A percentile compares a stretch with the other conserved stretches of the same genome.
These are phyloP conservation scores for Ogataea nitratoaversa DNA, from an alignment of 805 yeast species.

Conservation along the genomic window DNA sequence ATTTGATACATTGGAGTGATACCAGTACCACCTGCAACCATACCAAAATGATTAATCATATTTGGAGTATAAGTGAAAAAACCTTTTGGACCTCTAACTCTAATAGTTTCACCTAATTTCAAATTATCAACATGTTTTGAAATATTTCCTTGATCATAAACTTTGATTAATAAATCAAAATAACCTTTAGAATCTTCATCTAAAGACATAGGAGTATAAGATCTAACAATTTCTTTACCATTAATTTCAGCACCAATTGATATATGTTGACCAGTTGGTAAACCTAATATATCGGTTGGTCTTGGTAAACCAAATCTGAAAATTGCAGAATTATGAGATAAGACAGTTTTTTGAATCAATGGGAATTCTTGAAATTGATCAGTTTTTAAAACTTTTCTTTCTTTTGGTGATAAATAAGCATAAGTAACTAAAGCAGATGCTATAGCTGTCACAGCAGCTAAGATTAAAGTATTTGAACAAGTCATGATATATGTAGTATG, in stretches of 20 bases:
- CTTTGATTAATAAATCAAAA: conserved; percentile 82
- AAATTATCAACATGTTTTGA: conserved; percentile 69
- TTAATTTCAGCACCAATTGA: conserved; percentile 70
- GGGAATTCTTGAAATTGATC: conserved; percentile 76
- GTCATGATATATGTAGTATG: not conserved
- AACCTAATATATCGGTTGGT: conserved; percentile 69
- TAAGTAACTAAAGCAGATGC: conserved; percentile 19
- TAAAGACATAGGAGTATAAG: conserved; percentile 86
- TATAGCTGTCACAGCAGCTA: conserved; percentile 20
- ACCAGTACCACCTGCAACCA: conserved; percentile 98
- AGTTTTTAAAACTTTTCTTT: conserved; percentile 54
- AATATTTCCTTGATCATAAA: conserved; percentile 81
- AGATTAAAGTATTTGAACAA: conserved; percentile 10
- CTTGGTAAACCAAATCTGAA: conserved; percentile 82
- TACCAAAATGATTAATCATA: conserved; percentile 67
- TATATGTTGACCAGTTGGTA: conserved; percentile 94
- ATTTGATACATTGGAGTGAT: conserved; percentile 96
- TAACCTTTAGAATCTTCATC: conserved; percentile 70
- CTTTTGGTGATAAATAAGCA: conserved; percentile 15
- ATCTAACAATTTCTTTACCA: conserved; percentile 77
- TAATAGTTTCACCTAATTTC: conserved; percentile 73
- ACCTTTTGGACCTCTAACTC: conserved; percentile 89
- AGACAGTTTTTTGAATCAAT: conserved; percentile 66
- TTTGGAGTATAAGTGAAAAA: conserved; percentile 78
- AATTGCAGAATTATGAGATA: conserved; percentile 77